These are phyloP conservation scores for Nakazawaea laoshanensis DNA, from an alignment of 805 yeast species.

Conservation along the genomic window DNA sequence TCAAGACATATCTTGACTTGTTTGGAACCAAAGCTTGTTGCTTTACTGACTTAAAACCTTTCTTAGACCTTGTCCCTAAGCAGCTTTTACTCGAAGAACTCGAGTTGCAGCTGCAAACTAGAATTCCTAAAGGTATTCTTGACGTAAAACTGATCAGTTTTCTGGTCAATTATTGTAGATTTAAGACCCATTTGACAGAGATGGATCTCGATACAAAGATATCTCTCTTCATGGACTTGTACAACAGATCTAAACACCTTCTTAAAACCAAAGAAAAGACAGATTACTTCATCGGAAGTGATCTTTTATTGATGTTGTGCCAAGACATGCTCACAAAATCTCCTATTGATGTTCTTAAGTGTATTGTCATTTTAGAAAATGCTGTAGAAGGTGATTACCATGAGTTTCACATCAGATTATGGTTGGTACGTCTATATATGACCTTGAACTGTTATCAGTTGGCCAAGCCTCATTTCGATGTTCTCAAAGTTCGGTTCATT, in stretches of 20 bases:
- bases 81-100: background rate
- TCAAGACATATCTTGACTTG: slow-evolving; percentile 31
- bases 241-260: slow-evolving; percentile 21
- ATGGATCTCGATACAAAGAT: slow-evolving; percentile 14
- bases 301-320: slow-evolving; percentile 50
- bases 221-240: slow-evolving; percentile 14
- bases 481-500: slow-evolving; percentile 59
- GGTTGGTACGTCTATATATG: slow-evolving; percentile 61
- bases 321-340: slow-evolving; percentile 20
- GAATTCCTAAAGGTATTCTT: slow-evolving; percentile 12
- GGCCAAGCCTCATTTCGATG: slow-evolving; percentile 42
- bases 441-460: slow-evolving; percentile 43
- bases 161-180: slow-evolving; percentile 31
- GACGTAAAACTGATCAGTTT: slow-evolving; percentile 15
- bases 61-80: slow-evolving; percentile 5
- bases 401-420: slow-evolving; percentile 62
- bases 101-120: background rate
- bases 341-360: slow-evolving; percentile 19
- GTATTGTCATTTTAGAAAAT: slow-evolving; percentile 49
- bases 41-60: slow-evolving; percentile 45
- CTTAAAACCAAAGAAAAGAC: slow-evolving; percentile 37
- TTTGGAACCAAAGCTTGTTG: slow-evolving; percentile 59
- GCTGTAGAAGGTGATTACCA: slow-evolving; percentile 50
- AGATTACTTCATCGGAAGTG: slow-evolving; percentile 68
- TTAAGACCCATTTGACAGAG: slow-evolving; percentile 26